A percentile compares a stretch with the other conserved stretches of the same genome.
Conservation (phyloP, 305 asterid genomes). For the Solanum aculeatissimum region DNA sequence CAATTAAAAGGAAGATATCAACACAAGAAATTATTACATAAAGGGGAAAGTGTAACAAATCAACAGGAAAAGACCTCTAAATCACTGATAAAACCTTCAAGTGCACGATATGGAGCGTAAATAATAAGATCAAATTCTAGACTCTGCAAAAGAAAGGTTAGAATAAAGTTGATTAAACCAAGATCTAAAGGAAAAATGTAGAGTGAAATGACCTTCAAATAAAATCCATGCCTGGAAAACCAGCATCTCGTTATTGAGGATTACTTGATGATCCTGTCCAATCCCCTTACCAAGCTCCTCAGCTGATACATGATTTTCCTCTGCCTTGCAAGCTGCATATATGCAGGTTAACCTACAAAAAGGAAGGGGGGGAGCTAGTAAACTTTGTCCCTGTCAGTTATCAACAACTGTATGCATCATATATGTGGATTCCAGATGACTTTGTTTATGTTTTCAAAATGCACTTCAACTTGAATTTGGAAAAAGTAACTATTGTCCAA, state of each 20-base stretch:
- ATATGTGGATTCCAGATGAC: not conserved
- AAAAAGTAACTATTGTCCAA: not conserved
- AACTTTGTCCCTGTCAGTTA: not conserved
- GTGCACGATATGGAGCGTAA: constrained; percentile 82
- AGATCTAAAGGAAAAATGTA: not conserved
- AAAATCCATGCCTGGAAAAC: constrained; percentile 70
- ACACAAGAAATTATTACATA: not conserved
- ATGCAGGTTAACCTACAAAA: constrained; percentile 85
- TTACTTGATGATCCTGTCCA: constrained; percentile 75
- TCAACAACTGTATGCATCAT: not conserved
- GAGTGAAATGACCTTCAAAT: not conserved
- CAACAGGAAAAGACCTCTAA: constrained; percentile 41
- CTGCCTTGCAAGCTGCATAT: constrained; percentile 94
- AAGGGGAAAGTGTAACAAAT: not conserved
- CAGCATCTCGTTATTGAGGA: constrained; percentile 81
- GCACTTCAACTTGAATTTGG: not conserved
- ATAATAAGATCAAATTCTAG: constrained; percentile 89
- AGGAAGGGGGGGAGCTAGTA: not conserved
- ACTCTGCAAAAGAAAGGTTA: constrained; percentile 47
- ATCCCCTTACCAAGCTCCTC: constrained; percentile 98
- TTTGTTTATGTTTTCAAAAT: not conserved
- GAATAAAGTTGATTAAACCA: not conserved
- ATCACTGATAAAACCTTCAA: constrained; percentile 67
- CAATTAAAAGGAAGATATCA: not conserved
- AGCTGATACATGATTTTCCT: constrained; percentile 94